phyloP scores from a whole-genome alignment of 257 asterid species.

The Przewalskia tangutica region DNA sequence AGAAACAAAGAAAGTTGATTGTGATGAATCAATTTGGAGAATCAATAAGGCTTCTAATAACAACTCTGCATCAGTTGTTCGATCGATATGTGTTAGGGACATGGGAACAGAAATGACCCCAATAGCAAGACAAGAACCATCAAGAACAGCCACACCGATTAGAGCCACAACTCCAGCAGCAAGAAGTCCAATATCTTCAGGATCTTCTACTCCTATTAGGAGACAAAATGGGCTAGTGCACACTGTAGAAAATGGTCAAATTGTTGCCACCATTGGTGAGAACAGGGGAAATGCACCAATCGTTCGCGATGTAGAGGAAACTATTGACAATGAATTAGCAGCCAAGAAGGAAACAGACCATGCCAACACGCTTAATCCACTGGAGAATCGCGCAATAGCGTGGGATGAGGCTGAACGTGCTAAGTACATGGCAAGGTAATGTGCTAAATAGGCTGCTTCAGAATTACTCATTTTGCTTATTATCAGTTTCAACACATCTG shows the following conservation, averaged over 20 bases:
- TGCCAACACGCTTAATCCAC: slow-evolving; percentile 33
- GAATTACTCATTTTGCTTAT: background rate
- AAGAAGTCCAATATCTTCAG: slow-evolving; percentile 53
- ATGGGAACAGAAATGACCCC: slow-evolving; percentile 99
- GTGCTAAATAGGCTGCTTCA: background rate
- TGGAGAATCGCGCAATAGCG: slow-evolving; percentile 69
- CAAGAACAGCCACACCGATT: slow-evolving; percentile 80
- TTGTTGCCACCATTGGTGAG: slow-evolving; percentile 15
- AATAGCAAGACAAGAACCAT: slow-evolving; percentile 80
- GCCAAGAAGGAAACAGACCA: slow-evolving; percentile 17
- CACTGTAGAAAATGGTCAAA: slow-evolving; percentile 19
- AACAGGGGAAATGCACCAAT: slow-evolving; percentile 28
- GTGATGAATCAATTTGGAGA: slow-evolving; percentile 65
- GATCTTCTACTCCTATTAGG: slow-evolving; percentile 48
- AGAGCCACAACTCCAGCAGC: slow-evolving; percentile 54
- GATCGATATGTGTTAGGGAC: slow-evolving; percentile 75
- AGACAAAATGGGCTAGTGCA: slow-evolving; percentile 21
- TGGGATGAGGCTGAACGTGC: slow-evolving; percentile 98
- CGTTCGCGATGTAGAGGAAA: slow-evolving; percentile 27
- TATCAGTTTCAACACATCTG: background rate
- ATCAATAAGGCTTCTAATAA: slow-evolving; percentile 32
- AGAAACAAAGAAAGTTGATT: slow-evolving; percentile 68
- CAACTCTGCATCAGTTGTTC: slow-evolving; percentile 34
- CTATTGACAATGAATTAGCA: background rate
- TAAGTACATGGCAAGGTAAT: slow-evolving; percentile 79